Percentiles rank a stretch among this genome's conserved stretches.
phyloP scores from a whole-genome alignment of 768 basidiomycete species.

The Baorangia bicolor region DNA sequence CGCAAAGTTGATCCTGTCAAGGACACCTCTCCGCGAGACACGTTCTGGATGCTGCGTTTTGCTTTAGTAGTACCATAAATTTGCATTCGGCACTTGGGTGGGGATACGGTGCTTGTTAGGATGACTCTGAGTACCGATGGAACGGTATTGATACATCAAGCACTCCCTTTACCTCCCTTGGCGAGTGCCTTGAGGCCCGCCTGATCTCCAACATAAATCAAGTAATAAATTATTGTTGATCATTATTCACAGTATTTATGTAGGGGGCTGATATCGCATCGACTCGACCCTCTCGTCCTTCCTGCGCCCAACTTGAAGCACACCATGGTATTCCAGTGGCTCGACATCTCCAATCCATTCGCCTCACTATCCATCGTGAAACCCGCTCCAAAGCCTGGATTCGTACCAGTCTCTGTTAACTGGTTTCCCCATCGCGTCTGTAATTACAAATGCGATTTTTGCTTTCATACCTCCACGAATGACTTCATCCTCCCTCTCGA shows the following conservation, averaged over 20 bases:
- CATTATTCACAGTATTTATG: neutral
- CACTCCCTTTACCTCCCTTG: no score
- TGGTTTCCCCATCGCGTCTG: conserved; percentile 15
- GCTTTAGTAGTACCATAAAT: neutral
- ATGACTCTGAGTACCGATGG: no score
- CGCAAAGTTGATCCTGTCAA: no score
- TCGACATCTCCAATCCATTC: neutral
- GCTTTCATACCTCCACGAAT: conserved; percentile 35
- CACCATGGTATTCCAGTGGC: conserved; percentile 7
- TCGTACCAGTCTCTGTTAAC: conserved; percentile 17
- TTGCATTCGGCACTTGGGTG: neutral
- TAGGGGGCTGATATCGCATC: neutral
- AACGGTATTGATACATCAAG: neutral
- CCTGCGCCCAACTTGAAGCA: neutral
- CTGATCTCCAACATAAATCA: no score
- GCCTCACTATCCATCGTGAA: neutral
- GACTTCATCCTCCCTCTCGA: conserved; percentile 30
- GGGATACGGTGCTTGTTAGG: neutral
- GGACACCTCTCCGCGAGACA: no score
- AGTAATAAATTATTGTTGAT: neutral
- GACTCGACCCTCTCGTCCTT: no score
- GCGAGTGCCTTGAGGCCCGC: no score
- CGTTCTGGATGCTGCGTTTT: no score
- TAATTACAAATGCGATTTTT: conserved; percentile 37
- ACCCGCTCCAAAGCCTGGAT: conserved; percentile 1